phyloP scores from a whole-genome alignment of 352 stramenopile genomes.

The Lagenidium giganteum region DNA sequence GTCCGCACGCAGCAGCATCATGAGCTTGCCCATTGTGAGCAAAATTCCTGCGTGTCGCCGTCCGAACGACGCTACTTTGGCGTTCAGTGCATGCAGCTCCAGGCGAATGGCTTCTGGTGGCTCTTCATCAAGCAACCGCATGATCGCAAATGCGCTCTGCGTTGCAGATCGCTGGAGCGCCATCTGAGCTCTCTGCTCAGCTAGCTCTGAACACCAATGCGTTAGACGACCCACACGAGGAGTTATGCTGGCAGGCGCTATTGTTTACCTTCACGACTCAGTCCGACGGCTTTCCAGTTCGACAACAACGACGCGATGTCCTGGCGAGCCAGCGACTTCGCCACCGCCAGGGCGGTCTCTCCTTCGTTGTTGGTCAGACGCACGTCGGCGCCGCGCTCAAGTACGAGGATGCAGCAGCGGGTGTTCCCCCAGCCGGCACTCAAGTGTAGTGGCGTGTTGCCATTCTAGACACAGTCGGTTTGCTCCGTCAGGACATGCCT shows the following conservation, averaged over 20 bases:
- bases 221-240: no score
- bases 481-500: no score
- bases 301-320: constrained; percentile 33
- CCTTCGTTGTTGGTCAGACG: constrained; percentile 20
- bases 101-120: constrained; percentile 22
- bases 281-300: constrained; percentile 42
- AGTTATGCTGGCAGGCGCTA: neutral
- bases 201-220: constrained; percentile 21
- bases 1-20: constrained; percentile 14
- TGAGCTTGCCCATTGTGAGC: constrained; percentile 28
- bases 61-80: constrained; percentile 39
- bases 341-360: constrained; percentile 39
- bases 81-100: constrained; percentile 48
- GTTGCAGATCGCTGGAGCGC: constrained; percentile 6
- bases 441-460: constrained; percentile 66
- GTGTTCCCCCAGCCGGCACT: constrained; percentile 64
- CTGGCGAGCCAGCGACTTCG: constrained; percentile 23
- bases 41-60: constrained; percentile 33
- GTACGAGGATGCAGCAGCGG: constrained; percentile 40
- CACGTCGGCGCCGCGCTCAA: constrained; percentile 39
- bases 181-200: constrained; percentile 14
- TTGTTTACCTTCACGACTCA: constrained; percentile 31
- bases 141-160: no score
- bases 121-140: constrained; percentile 22
- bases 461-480: constrained; percentile 26